Conservation (phyloP, 73 alveolate genomes). For the Tetrahymena malaccensis region DNA sequence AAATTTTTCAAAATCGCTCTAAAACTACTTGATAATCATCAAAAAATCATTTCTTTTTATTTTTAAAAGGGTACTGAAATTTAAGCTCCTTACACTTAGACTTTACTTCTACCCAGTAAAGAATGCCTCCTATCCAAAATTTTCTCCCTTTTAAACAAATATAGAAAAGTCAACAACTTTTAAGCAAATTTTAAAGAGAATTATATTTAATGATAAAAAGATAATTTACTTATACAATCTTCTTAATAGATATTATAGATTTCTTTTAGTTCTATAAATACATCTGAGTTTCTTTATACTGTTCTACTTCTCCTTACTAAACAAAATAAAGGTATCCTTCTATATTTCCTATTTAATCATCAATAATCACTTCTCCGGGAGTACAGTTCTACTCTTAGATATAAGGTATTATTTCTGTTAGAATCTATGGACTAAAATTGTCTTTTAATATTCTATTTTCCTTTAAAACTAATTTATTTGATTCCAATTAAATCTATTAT, state of each 20-base stretch:
- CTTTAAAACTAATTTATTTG: not conserved
- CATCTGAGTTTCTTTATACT: not conserved
- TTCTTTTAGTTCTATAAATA: not conserved
- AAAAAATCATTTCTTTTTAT: not conserved
- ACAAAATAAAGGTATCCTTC: not conserved
- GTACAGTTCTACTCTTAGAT: not conserved
- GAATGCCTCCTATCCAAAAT: not conserved
- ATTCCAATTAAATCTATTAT: constrained; percentile 7
- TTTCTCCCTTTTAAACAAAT: not conserved
- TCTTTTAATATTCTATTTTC: not conserved
- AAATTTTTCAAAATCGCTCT: not conserved
- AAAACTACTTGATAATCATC: not conserved
- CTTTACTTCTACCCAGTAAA: not conserved
- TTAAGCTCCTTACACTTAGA: not conserved
- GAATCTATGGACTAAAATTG: not conserved
- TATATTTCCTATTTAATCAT: not conserved
- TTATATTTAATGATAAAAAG: too few species aligned
- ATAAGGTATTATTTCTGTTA: not conserved
- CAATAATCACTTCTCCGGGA: not conserved
- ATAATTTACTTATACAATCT: not conserved
- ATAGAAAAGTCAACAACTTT: too few species aligned
- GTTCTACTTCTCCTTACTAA: not conserved
- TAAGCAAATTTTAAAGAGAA: too few species aligned
- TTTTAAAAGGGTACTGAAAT: not conserved
- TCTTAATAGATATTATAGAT: not conserved